Evolutionary conservation across 345 rosid species (phyloP), one percentile per base, ranked within the genome.

Genomic region (Moringa oleifera): DNA sequence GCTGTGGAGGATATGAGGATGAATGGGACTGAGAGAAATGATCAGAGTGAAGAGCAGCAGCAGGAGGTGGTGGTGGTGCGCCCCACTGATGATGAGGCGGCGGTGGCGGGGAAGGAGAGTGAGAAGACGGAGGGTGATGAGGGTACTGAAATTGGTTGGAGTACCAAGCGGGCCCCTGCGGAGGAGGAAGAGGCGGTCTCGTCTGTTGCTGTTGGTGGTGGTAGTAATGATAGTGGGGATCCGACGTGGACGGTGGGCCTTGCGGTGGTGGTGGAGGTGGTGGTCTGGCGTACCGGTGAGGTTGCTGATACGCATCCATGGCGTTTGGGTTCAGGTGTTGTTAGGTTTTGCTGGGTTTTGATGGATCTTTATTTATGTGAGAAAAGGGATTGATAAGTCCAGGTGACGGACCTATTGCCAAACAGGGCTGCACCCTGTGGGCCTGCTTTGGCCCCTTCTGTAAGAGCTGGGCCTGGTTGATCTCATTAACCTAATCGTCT

Each of bases 241-340:
- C 88, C 58, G 77, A 52, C 54, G 80, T 25, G 12, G 81, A 68
- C 19, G 77, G 81, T n/a, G n/a, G n/a, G n/a, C n/a, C n/a, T n/a
- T n/a, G n/a, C n/a, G n/a, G n/a, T 0, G 72, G 58, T 25, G 81
- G 72, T 23, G 68, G 79, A 50, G 78, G 71, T 57, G 85, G 78
- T 19, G 84, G 83, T 70, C 88, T 68, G 74, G 78, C 69, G 77
- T 70, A 78, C 55, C 76, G 68, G 47, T 60, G 67, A 28, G 81
- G 83, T 61, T 71, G 91, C 18, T 74, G 88, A 75, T 77, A 78
- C 18, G 81, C 71, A 70, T 83, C 92, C 92, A 86, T 86, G 52
- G 57, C 7, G 18, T 23, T 33, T 33, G 37, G 37, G 37, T 33
- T 33, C n/a, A n/a, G n/a, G 37, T 33, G 6, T 33, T 33, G 6